phyloP scores from a whole-genome alignment of 495 filamentous ascomycete species.

The Corynascus novoguineensis region DNA sequence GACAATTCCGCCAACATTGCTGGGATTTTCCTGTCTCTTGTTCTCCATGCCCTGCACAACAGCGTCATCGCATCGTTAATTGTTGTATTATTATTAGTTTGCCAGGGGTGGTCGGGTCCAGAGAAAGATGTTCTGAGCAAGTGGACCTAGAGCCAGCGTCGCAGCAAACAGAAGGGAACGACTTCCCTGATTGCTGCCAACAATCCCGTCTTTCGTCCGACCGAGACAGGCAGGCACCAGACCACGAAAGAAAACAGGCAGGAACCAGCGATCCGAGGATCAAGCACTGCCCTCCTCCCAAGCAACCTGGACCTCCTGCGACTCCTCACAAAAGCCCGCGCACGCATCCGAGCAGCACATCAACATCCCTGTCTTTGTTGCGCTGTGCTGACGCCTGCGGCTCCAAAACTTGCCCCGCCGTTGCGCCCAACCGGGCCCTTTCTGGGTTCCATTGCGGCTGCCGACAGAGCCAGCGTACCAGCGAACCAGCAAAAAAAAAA shows the following conservation, averaged over 20 bases:
- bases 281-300: no score
- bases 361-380: constrained; percentile 9
- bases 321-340: no score
- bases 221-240: constrained; percentile 11
- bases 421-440: constrained; percentile 4
- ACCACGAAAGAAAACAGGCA: not conserved
- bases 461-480: not conserved
- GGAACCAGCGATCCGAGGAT: not conserved
- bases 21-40: constrained; percentile 7
- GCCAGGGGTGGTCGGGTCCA: not conserved
- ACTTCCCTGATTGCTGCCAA: constrained; percentile 20
- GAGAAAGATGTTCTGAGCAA: constrained; percentile 8
- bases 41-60: not conserved
- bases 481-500: no score
- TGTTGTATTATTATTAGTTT: not conserved
- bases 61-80: constrained; percentile 9
- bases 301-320: not conserved
- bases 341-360: not conserved
- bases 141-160: constrained; percentile 12
- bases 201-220: constrained; percentile 9
- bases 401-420: constrained; percentile 10
- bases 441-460: not conserved
- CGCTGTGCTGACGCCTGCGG: constrained; percentile 1
- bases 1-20: not conserved
- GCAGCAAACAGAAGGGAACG: constrained; percentile 11